Evolutionary conservation across 208 protist genomes (phyloP).

Genomic region (Acanthamoeba triangularis): DNA sequence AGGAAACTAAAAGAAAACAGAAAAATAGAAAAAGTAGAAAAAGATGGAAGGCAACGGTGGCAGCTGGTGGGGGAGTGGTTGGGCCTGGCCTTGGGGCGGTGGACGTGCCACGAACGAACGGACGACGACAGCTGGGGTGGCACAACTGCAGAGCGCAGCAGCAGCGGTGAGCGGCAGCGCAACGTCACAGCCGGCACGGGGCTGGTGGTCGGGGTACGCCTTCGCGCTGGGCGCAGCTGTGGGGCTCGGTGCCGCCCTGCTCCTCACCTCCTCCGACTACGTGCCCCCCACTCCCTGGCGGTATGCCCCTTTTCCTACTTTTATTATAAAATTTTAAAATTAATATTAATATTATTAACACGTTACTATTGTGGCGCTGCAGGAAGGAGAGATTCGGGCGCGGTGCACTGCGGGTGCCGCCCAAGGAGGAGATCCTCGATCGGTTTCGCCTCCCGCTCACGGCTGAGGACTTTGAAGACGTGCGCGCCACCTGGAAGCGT

Average conservation of each 20-base stretch:
- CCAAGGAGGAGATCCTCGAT: constrained; percentile 31
- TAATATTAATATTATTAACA: no score
- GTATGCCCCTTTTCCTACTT: no score
- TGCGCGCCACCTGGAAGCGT: not conserved
- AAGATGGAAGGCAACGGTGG: no score
- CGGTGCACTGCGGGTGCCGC: not conserved
- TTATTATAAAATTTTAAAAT: no score
- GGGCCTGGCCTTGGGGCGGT: not conserved
- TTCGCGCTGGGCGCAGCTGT: not conserved
- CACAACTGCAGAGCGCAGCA: not conserved
- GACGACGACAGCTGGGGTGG: not conserved
- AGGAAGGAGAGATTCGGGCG: constrained; percentile 3
- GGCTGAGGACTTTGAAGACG: not conserved
- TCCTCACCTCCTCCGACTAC: not conserved
- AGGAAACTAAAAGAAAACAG: no score
- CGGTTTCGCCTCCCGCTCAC: not conserved
- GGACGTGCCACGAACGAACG: not conserved
- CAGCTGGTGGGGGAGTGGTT: no score
- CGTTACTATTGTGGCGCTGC: not conserved
- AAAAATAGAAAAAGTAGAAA: no score
- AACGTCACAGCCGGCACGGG: not conserved
- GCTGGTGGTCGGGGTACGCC: not conserved
- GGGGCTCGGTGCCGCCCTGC: constrained; percentile 3
- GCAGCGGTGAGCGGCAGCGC: no score
- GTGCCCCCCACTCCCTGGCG: not conserved